These are phyloP conservation scores for Ophiosphaerella korrae DNA, from an alignment of 2,329 filamentous ascomycete genomes.

Conservation along the genomic window DNA sequence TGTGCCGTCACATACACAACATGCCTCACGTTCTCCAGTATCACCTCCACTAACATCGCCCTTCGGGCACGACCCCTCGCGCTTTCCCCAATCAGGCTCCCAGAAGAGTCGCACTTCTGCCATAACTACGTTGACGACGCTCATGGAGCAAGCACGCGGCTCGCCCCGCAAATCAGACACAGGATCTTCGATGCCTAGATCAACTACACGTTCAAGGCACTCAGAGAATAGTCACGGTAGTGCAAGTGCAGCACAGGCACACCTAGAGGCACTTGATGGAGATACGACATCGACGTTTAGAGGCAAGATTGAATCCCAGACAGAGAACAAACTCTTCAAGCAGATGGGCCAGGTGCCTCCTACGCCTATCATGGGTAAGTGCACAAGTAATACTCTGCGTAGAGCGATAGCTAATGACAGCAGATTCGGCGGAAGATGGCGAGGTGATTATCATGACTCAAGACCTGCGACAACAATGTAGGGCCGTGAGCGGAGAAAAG, in stretches of 20 bases:
- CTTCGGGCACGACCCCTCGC: slow-evolving; percentile 10
- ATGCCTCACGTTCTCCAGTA: slow-evolving; percentile 5
- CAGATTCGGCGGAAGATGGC: slow-evolving; percentile 8
- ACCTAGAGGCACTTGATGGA: slow-evolving; percentile 26
- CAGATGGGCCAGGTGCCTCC: slow-evolving; percentile 38
- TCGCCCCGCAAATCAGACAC: slow-evolving; percentile 30
- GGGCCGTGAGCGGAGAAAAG: slow-evolving; percentile 17
- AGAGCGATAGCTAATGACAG: neutral
- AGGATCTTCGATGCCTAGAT: slow-evolving; percentile 18
- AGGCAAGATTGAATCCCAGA: slow-evolving; percentile 47
- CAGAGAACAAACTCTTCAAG: slow-evolving; percentile 43
- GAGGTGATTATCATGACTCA: slow-evolving; percentile 22
- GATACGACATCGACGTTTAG: slow-evolving; percentile 43
- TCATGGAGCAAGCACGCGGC: slow-evolving; percentile 30
- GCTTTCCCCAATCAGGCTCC: slow-evolving; percentile 19
- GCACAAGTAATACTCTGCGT: neutral
- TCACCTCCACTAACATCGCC: slow-evolving; percentile 19
- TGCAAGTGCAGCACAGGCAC: slow-evolving; percentile 13
- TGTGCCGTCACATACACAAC: slow-evolving; percentile 9
- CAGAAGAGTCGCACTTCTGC: slow-evolving; percentile 21
- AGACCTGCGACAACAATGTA: slow-evolving; percentile 28
- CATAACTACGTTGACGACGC: slow-evolving; percentile 26
- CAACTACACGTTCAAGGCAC: slow-evolving; percentile 30
- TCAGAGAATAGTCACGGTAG: slow-evolving; percentile 26
- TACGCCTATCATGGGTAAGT: slow-evolving; percentile 26